phyloP scores from a whole-genome alignment of 2,329 filamentous ascomycete species.

The Tympanopsis confertula region DNA sequence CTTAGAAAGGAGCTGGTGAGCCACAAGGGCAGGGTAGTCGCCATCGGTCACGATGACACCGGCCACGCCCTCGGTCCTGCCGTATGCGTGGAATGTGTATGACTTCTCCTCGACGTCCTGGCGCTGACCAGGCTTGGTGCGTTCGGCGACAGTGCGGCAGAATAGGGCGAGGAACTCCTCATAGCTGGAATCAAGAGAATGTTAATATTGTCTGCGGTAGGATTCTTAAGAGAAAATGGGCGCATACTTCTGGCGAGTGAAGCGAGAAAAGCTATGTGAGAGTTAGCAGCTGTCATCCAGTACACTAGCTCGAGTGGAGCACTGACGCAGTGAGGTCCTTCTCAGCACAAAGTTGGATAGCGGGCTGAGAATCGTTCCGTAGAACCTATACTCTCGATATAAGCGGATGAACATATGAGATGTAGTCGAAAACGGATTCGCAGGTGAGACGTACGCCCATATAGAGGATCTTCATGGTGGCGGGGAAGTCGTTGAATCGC shows the following conservation, averaged over 20 bases:
- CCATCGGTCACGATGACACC: constrained; percentile 69
- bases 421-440: too few species aligned
- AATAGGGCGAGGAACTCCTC: constrained; percentile 64
- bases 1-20: constrained; percentile 78
- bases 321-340: constrained; percentile 67
- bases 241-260: constrained; percentile 60
- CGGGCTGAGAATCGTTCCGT: constrained; percentile 67
- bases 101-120: constrained; percentile 78
- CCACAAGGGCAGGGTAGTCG: constrained; percentile 66
- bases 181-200: too few species aligned
- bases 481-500: constrained; percentile 10
- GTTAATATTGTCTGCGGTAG: too few species aligned
- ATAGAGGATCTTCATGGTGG: constrained; percentile 75
- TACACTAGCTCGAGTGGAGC: too few species aligned
- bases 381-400: constrained; percentile 53
- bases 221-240: too few species aligned
- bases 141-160: constrained; percentile 78
- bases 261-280: constrained; percentile 73
- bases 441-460: constrained; percentile 61
- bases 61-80: constrained; percentile 61
- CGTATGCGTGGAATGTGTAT: constrained; percentile 70
- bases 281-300: too few species aligned
- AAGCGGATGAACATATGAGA: too few species aligned
- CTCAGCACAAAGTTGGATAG: constrained; percentile 65
- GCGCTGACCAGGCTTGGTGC: constrained; percentile 68